phyloP scores from a whole-genome alignment of 257 asterid species.

The Solanum sitiens region DNA sequence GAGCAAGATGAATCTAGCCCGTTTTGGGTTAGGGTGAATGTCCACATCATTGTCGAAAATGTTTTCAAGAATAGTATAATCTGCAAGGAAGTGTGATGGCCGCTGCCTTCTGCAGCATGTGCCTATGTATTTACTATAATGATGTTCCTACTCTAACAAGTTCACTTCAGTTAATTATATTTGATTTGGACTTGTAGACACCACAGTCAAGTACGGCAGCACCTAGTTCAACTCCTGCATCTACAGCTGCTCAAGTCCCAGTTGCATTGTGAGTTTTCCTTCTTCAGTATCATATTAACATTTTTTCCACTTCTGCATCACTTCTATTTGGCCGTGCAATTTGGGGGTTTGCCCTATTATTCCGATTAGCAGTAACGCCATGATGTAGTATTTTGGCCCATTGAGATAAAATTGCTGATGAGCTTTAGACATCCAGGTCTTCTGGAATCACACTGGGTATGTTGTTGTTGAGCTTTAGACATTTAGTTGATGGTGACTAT shows the following conservation, averaged over 20 bases:
- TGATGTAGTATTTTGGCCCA: not conserved
- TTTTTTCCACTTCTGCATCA: not conserved
- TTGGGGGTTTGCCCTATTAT: not conserved
- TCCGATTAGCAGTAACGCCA: not conserved
- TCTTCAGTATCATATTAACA: not conserved
- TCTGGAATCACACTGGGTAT: not conserved
- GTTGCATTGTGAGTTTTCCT: conserved; percentile 24
- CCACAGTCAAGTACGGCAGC: conserved; percentile 35
- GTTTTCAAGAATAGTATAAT: not conserved
- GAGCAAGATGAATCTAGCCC: not conserved
- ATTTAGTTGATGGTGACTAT: not conserved
- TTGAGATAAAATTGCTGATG: not conserved
- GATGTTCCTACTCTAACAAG: not conserved
- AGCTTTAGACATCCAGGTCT: not conserved
- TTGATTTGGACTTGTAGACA: conserved; percentile 23
- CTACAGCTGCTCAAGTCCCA: conserved; percentile 24
- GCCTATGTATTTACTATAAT: not conserved
- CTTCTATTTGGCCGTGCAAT: not conserved
- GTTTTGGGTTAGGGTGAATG: not conserved
- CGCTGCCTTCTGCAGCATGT: not conserved
- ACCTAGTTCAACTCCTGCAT: conserved; percentile 29
- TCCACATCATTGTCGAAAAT: not conserved
- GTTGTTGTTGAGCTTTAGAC: not conserved
- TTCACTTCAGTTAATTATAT: not conserved
- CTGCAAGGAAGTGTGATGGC: not conserved